Evolutionary conservation across 495 filamentous ascomycete species (phyloP).

Genomic region (Darksidea phi): DNA sequence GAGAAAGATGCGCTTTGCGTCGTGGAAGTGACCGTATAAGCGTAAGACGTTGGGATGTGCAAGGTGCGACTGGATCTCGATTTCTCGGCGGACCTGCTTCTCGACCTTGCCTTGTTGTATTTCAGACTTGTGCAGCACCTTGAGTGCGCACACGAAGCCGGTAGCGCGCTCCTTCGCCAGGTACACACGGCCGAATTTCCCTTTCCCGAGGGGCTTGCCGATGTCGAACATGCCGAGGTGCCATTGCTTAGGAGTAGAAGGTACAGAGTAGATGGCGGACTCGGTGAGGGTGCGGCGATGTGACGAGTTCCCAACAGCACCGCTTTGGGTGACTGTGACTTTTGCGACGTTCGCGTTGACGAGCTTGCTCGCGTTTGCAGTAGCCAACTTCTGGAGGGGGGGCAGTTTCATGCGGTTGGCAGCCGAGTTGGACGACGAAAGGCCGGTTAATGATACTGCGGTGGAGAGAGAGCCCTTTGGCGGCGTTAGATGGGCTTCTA

Average conservation of each 20-base stretch:
- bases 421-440: slow-evolving; percentile 35
- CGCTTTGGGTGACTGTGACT: slow-evolving; percentile 63
- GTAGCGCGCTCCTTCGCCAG: slow-evolving; percentile 84
- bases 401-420: slow-evolving; percentile 46
- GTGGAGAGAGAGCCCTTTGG: slow-evolving; percentile 41
- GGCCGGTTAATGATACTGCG: slow-evolving; percentile 41
- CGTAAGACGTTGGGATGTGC: slow-evolving; percentile 94
- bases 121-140: slow-evolving; percentile 94
- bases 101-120: slow-evolving; percentile 89
- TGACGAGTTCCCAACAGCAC: slow-evolving; percentile 49
- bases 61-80: slow-evolving; percentile 95
- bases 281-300: slow-evolving; percentile 38
- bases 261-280: slow-evolving; percentile 59
- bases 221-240: slow-evolving; percentile 99
- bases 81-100: slow-evolving; percentile 94
- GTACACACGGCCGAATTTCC: slow-evolving; percentile 96
- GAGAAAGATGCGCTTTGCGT: slow-evolving; percentile 91
- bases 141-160: slow-evolving; percentile 93
- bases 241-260: slow-evolving; percentile 65
- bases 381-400: slow-evolving; percentile 45
- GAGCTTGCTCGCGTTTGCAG: slow-evolving; percentile 34
- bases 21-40: slow-evolving; percentile 95
- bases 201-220: slow-evolving; percentile 90
- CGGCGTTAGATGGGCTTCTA: slow-evolving; percentile 19
- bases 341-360: slow-evolving; percentile 50